Conservation (phyloP, 2,329 filamentous ascomycete species). For the Magnaporthiopsis poae region DNA sequence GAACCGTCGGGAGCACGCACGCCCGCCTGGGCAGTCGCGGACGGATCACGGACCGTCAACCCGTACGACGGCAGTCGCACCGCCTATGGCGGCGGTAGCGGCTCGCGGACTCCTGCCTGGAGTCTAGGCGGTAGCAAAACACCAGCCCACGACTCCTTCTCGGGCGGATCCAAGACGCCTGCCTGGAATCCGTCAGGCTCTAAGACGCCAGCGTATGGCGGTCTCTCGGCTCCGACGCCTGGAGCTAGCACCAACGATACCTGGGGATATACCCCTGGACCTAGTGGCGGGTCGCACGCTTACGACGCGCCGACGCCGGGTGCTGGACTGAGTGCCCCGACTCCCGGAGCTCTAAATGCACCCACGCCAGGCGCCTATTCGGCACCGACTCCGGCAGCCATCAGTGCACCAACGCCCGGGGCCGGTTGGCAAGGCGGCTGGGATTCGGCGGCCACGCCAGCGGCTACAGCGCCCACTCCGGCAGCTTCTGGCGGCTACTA, state of each 20-base stretch:
- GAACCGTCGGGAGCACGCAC: constrained; percentile 51
- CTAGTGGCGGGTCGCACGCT: constrained; percentile 33
- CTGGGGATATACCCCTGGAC: constrained; percentile 50
- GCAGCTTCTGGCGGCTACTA: constrained; percentile 52
- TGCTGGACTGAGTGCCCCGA: constrained; percentile 48
- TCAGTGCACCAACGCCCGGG: constrained; percentile 60
- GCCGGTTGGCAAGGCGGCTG: constrained; percentile 51
- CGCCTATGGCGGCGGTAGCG: constrained; percentile 60
- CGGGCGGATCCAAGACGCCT: constrained; percentile 57
- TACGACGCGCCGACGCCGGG: constrained; percentile 66
- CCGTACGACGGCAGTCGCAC: constrained; percentile 67
- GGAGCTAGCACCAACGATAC: constrained; percentile 48
- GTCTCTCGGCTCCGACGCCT: constrained; percentile 46
- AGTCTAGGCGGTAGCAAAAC: constrained; percentile 63
- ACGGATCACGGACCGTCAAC: constrained; percentile 57
- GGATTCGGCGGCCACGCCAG: constrained; percentile 60
- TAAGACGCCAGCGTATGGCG: constrained; percentile 68
- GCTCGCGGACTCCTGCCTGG: constrained; percentile 66
- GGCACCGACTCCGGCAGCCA: constrained; percentile 52
- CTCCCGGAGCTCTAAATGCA: constrained; percentile 53
- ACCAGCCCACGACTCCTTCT: constrained; percentile 54
- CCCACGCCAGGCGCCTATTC: constrained; percentile 62
- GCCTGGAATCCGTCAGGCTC: constrained; percentile 49
- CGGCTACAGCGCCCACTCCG: constrained; percentile 57
- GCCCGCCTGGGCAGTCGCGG: constrained; percentile 51